A percentile compares a stretch with the other conserved stretches of the same genome.
These are phyloP conservation scores for Ilyonectria destructans DNA, from an alignment of 2,329 filamentous ascomycete species.

Conservation along the genomic window DNA sequence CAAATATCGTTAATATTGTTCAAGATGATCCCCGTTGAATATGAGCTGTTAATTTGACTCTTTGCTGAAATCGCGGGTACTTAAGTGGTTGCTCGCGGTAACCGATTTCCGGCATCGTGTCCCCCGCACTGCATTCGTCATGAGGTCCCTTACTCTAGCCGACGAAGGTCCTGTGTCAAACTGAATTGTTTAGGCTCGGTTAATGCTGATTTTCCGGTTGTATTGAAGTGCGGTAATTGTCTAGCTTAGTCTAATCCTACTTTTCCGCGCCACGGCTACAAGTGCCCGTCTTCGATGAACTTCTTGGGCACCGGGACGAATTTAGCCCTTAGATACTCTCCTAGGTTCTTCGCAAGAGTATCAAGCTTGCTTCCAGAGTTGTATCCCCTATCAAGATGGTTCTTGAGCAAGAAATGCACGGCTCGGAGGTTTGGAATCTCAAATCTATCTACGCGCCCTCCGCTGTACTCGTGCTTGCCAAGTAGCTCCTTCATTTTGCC, in stretches of 20 bases:
- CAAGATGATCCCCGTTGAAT: not conserved
- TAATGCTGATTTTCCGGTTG: not conserved
- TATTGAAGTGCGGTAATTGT: not conserved
- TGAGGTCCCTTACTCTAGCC: constrained; percentile 7
- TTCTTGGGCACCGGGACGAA: constrained; percentile 49
- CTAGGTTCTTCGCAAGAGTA: constrained; percentile 53
- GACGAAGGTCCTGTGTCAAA: constrained; percentile 3
- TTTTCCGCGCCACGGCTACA: constrained; percentile 32
- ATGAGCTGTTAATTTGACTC: not conserved
- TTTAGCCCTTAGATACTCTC: constrained; percentile 51
- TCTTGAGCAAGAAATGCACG: constrained; percentile 32
- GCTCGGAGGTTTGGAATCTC: constrained; percentile 46
- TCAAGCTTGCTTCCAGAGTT: constrained; percentile 45
- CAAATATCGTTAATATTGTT: not conserved
- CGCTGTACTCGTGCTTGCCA: constrained; percentile 51
- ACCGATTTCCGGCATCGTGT: constrained; percentile 31
- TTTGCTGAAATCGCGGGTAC: not conserved
- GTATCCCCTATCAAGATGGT: constrained; percentile 31
- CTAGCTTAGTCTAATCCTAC: not conserved
- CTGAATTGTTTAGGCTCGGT: not conserved
- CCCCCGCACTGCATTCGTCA: constrained; percentile 22
- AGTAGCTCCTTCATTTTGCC: constrained; percentile 54
- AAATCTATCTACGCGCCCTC: constrained; percentile 54
- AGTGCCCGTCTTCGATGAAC: constrained; percentile 53
- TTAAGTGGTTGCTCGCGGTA: constrained; percentile 24